Evolutionary conservation across 228 moss, liverwort and hornwort species (phyloP), one percentile per base, ranked within the genome.

Genomic region (Sphagnum fallax): DNA sequence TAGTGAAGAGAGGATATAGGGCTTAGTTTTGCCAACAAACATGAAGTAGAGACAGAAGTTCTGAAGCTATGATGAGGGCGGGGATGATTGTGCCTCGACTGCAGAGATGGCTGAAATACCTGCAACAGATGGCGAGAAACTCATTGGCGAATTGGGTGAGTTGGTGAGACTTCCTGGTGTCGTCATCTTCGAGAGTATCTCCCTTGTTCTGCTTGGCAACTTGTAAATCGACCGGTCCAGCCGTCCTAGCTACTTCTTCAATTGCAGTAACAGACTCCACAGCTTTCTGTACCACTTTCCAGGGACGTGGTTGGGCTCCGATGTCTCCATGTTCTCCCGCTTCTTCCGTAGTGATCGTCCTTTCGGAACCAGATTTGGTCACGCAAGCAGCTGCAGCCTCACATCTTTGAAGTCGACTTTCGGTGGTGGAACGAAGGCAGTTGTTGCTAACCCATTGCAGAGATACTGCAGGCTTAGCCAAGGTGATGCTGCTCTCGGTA

Each of bases 61-160:
- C 32, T 32, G 32, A 32, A 32, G 32, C 32, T 32, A 32, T 32
- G 32, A 32, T 32, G 32, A 32, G 32, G 32, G 32, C 2, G 32
- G 32, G 32, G 32, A 32, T 32, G 32, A 2, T 32, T 32, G 32
- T 32, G 32, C 32, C 32, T 1, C 32, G 2, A 32, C 32, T 32
- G 32, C 32, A 32, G 55, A 55, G 55, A 8, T 8, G 55, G 55
- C 55, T 55, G 9, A 55, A 53, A 2, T 88, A 92, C 94, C 94
- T 90, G 87, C 75, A 85, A 78, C 80, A 87, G 47, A 78, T 82
- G n/a, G 95, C 89, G 55, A 92, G 79, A 64, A 90, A 90, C 62
- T 92, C 94, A 66, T 87, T 84, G 47, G 88, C 83, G 71, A 90
- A 90, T 62, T 95, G 91, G 18, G 81, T 79, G 4, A 88, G 70